Conservation (phyloP, 257 asterid genomes). For the Prunella vulgaris region DNA sequence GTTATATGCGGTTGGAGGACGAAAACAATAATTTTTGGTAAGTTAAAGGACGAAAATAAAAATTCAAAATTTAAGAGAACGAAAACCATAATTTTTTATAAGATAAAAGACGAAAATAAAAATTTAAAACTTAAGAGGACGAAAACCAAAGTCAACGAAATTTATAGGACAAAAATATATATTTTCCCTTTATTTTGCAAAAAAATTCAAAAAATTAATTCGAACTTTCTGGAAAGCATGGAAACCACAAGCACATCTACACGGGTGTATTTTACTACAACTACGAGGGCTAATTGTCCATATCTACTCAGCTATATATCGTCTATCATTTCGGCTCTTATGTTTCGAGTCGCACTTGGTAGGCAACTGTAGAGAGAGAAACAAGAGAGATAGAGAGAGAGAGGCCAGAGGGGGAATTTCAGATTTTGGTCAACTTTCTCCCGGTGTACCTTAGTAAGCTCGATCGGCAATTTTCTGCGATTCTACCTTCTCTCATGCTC, state of each 20-base stretch:
- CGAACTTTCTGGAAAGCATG: conserved; percentile 4
- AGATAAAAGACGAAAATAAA: too few relatives aligned
- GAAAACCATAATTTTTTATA: too few relatives aligned
- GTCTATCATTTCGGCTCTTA: not conserved
- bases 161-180: too few relatives aligned
- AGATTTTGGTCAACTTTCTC: conserved; percentile 8
- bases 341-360: not conserved
- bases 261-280: not conserved
- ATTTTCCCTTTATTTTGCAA: too few relatives aligned
- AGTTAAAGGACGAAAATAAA: too few relatives aligned
- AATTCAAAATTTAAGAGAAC: too few relatives aligned
- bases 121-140: too few relatives aligned
- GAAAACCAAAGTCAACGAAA: too few relatives aligned
- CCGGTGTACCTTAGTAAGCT: conserved; percentile 14
- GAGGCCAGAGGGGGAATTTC: not conserved
- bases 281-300: conserved; percentile 5
- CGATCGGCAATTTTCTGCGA: not conserved
- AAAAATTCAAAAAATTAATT: not conserved
- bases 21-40: too few relatives aligned
- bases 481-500: not conserved
- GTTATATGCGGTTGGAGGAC: too few relatives aligned
- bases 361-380: not conserved
- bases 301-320: not conserved
- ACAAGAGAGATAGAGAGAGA: not conserved
- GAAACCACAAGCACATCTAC: not conserved